phyloP scores from a whole-genome alignment of 371 early-diverging fungal genomes.

The Syncephalastrum sp. region DNA sequence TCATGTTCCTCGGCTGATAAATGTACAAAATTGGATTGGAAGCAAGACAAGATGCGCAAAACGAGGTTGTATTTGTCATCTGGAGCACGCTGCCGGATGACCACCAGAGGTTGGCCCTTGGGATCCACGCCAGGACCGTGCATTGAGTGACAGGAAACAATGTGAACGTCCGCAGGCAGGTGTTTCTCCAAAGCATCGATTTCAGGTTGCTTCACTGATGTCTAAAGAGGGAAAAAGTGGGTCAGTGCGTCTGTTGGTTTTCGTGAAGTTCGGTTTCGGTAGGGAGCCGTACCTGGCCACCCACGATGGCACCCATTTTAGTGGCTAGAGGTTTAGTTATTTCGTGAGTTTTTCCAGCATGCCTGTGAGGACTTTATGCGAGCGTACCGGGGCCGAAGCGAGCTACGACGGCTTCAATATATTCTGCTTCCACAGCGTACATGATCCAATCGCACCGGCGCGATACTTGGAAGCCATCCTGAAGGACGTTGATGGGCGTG shows the following conservation, averaged over 20 bases:
- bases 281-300: constrained; percentile 61
- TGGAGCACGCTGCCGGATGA: constrained; percentile 76
- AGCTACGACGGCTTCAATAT: constrained; percentile 77
- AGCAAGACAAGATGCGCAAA: constrained; percentile 64
- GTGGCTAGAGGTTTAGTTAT: constrained; percentile 61
- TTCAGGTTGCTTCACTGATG: constrained; percentile 94
- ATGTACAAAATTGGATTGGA: constrained; percentile 80
- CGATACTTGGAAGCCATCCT: constrained; percentile 83
- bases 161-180: constrained; percentile 86
- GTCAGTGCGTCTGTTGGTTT: neutral
- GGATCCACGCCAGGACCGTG: constrained; percentile 93
- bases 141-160: constrained; percentile 93
- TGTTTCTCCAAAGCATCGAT: constrained; percentile 84
- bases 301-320: constrained; percentile 85
- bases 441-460: constrained; percentile 87
- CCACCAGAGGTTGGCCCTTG: constrained; percentile 81
- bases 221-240: constrained; percentile 40
- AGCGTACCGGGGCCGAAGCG: constrained; percentile 80
- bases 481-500: constrained; percentile 63
- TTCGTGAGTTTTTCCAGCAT: neutral
- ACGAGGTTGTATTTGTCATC: constrained; percentile 63
- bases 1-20: constrained; percentile 87
- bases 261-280: neutral
- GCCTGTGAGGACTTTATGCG: neutral
- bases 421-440: constrained; percentile 93